These are phyloP conservation scores for Pinus taeda DNA, from an alignment of 75 land plant species.

Conservation along the genomic window DNA sequence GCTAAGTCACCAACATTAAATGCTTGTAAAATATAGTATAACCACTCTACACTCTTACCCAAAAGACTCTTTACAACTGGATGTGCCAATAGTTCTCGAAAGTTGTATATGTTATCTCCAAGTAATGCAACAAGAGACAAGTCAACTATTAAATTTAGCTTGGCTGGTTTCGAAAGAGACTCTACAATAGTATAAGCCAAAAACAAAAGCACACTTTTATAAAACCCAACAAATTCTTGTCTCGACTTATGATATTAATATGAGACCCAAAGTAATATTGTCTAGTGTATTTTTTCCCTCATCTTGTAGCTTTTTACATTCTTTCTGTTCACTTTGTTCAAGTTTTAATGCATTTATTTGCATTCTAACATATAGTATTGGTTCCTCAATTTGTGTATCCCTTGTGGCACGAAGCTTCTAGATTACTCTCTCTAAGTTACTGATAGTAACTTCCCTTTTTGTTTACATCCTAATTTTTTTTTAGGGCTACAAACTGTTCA, in stretches of 20 bases:
- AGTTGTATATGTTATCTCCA: no score
- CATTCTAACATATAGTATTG: slow-evolving; percentile 88
- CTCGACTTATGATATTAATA: slow-evolving; percentile 80
- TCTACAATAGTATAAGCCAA: slow-evolving; percentile 19
- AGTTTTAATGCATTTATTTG: slow-evolving; percentile 80
- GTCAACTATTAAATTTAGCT: slow-evolving; percentile 1
- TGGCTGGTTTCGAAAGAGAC: no score
- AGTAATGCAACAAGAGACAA: no score
- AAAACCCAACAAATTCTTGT: slow-evolving; percentile 94
- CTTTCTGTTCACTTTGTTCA: slow-evolving; percentile 73
- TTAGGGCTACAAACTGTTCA: slow-evolving; percentile 78
- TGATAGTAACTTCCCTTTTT: slow-evolving; percentile 75
- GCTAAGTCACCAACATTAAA: slow-evolving; percentile 91
- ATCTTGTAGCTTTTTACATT: slow-evolving; percentile 81
- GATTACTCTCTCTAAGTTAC: slow-evolving; percentile 80
- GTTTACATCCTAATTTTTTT: slow-evolving; percentile 80
- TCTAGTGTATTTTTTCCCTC: slow-evolving; percentile 88
- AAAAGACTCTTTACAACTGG: slow-evolving; percentile 62
- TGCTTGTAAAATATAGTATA: slow-evolving; percentile 85
- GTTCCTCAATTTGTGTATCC: slow-evolving; percentile 76
- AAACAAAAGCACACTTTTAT: slow-evolving; percentile 86
- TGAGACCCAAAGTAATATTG: slow-evolving; percentile 94
- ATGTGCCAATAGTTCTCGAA: no score
- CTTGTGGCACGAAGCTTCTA: slow-evolving; percentile 67
- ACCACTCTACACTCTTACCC: slow-evolving; percentile 91